A percentile compares a stretch with the other conserved stretches of the same genome.
Conservation (phyloP, 257 asterid genomes). For the Solanum lycopersicoides region DNA sequence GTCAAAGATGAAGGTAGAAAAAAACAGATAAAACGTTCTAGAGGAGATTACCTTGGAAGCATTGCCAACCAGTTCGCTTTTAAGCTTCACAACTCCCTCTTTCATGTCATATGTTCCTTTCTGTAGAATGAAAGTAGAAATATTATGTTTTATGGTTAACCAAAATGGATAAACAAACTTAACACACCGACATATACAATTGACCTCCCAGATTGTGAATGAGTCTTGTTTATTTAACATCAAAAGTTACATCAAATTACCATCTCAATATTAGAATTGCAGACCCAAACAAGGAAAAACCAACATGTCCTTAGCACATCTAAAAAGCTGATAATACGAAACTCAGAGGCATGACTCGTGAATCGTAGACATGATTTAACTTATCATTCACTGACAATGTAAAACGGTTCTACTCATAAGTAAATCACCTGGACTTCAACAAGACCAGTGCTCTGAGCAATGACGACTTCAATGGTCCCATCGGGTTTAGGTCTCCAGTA, state of each 20-base stretch:
- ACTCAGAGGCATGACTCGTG: neutral
- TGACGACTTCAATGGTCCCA: conserved; percentile 55
- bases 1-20: neutral
- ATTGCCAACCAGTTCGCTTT: conserved; percentile 51
- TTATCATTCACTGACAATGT: neutral
- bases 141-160: neutral
- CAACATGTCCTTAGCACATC: neutral
- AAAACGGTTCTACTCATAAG: neutral
- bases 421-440: conserved; percentile 54
- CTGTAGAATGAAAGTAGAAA: conserved; percentile 10
- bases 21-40: neutral
- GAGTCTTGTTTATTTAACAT: neutral
- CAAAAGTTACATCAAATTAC: neutral
- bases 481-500: conserved; percentile 59
- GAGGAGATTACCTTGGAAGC: conserved; percentile 51
- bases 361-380: neutral
- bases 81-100: conserved; percentile 35
- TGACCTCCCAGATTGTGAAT: neutral
- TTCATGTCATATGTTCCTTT: conserved; percentile 45
- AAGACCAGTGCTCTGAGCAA: conserved; percentile 77
- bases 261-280: neutral
- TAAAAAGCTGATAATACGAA: neutral
- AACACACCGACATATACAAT: neutral
- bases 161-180: neutral
- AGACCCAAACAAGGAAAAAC: neutral